A percentile compares a stretch with the other conserved stretches of the same genome.
Conservation (phyloP, 768 basidiomycete species). For the Tylopilus sp. region DNA sequence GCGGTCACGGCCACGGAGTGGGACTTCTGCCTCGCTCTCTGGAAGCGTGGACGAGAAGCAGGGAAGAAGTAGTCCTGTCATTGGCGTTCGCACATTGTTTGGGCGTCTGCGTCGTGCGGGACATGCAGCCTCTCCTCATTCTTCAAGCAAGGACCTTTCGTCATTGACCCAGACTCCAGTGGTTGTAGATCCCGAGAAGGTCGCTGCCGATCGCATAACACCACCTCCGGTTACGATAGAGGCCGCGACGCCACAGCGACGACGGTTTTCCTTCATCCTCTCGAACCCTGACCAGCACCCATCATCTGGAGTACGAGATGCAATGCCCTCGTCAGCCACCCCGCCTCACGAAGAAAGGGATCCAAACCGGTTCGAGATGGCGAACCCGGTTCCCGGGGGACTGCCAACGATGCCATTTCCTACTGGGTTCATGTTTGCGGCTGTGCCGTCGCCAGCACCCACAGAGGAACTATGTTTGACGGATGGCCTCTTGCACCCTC, state of each 20-base stretch:
- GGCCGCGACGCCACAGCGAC: conserved; percentile 16
- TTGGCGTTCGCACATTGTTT: conserved; percentile 27
- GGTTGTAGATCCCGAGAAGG: conserved; percentile 17
- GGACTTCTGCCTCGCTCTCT: conserved; percentile 11
- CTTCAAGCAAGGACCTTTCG: conserved; percentile 22
- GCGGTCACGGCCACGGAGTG: conserved; percentile 14
- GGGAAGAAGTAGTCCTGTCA: conserved; percentile 19
- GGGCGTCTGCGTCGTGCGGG: conserved; percentile 25
- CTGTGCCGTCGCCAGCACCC: conserved; percentile 21
- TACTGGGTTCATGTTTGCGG: neutral
- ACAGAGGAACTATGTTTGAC: conserved; percentile 25
- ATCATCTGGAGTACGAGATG: conserved; percentile 5
- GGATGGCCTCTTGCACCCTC: conserved; percentile 31
- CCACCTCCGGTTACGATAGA: conserved; percentile 16
- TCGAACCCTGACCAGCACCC: conserved; percentile 30
- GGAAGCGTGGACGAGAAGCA: conserved; percentile 25
- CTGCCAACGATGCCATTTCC: conserved; percentile 1
- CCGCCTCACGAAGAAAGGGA: neutral
- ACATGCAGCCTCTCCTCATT: conserved; percentile 27
- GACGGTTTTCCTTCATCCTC: conserved; percentile 28
- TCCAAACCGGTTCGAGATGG: neutral
- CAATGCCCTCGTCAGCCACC: neutral
- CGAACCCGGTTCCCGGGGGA: neutral
- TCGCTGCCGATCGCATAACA: conserved; percentile 1
- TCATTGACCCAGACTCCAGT: conserved; percentile 5